Evolutionary conservation across 441 rosid species (phyloP).

Genomic region (Dalechampia spathulata): DNA sequence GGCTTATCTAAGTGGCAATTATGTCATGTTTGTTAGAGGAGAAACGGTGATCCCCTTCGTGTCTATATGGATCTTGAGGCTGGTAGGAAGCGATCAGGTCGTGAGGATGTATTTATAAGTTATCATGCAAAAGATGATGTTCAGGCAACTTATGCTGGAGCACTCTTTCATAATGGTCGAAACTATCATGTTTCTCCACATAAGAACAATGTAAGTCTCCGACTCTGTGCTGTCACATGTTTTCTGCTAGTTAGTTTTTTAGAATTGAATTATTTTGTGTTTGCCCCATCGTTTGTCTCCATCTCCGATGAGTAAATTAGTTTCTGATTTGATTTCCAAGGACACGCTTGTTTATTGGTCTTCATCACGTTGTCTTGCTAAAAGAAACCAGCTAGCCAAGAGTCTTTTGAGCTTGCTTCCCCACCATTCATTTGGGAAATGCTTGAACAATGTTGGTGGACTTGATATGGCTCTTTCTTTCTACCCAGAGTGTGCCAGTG

Average conservation of each 20-base stretch:
- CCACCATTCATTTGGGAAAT: slow-evolving; percentile 81
- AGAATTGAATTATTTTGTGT: too few species aligned
- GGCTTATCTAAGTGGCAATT: slow-evolving; percentile 4
- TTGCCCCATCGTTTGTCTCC: slow-evolving; percentile 4
- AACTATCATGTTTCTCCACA: slow-evolving; percentile 55
- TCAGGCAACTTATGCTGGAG: slow-evolving; percentile 80
- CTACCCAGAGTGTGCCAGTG: slow-evolving; percentile 62
- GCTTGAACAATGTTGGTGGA: slow-evolving; percentile 81
- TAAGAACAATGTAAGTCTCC: slow-evolving; percentile 52
- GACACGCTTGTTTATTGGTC: slow-evolving; percentile 84
- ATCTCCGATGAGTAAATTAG: slow-evolving; percentile 1
- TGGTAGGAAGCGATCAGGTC: slow-evolving; percentile 66
- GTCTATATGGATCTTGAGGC: slow-evolving; percentile 93
- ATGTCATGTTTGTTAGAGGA: slow-evolving; percentile 35
- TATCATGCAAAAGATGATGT: slow-evolving; percentile 82
- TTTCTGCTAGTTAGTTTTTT: not conserved
- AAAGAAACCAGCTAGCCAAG: slow-evolving; percentile 58
- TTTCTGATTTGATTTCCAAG: slow-evolving; percentile 28
- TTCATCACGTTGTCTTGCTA: slow-evolving; percentile 77
- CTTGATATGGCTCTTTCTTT: slow-evolving; percentile 56
- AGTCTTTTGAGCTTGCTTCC: slow-evolving; percentile 54
- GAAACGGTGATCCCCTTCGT: slow-evolving; percentile 62
- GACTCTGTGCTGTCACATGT: not conserved
- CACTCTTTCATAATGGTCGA: slow-evolving; percentile 77
- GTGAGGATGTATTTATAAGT: slow-evolving; percentile 70